Conservation (phyloP, 2,329 filamentous ascomycete genomes). For the Torrubiella hemipterigena region DNA sequence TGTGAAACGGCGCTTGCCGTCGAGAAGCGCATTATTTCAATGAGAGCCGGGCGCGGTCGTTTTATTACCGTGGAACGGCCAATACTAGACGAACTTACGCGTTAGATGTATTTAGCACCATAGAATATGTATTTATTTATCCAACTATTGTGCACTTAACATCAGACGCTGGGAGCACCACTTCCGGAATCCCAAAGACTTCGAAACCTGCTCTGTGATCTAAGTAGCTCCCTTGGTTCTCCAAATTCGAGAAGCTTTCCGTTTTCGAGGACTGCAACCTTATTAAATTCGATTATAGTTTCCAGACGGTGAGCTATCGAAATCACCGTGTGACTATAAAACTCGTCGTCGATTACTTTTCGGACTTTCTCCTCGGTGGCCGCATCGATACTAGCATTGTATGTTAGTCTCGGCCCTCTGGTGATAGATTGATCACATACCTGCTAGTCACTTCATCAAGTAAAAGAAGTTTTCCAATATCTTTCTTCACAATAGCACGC, state of each 20-base stretch:
- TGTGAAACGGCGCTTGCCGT: slow-evolving; percentile 25
- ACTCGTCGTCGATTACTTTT: slow-evolving; percentile 17
- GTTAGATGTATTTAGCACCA: slow-evolving; percentile 4
- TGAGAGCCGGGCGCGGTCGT: slow-evolving; percentile 34
- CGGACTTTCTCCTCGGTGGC: slow-evolving; percentile 20
- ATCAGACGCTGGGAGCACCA: slow-evolving; percentile 12
- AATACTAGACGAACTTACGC: slow-evolving; percentile 8
- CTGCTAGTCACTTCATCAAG: slow-evolving; percentile 28
- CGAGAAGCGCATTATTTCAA: slow-evolving; percentile 33
- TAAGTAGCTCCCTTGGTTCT: slow-evolving; percentile 12
- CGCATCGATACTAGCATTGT: slow-evolving; percentile 16
- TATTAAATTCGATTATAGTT: slow-evolving; percentile 27
- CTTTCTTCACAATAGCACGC: slow-evolving; percentile 27
- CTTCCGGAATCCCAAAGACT: slow-evolving; percentile 16
- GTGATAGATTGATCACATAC: slow-evolving; percentile 10
- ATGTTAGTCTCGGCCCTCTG: neutral
- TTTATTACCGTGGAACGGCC: slow-evolving; percentile 37
- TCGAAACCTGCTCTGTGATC: slow-evolving; percentile 11
- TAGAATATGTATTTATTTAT: slow-evolving; percentile 1
- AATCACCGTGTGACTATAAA: slow-evolving; percentile 38
- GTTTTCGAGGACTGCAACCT: slow-evolving; percentile 15
- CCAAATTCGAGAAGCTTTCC: slow-evolving; percentile 14
- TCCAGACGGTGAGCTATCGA: slow-evolving; percentile 26
- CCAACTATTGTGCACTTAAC: neutral
- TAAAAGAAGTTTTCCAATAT: slow-evolving; percentile 26